Base-by-base conservation (phyloP, 2,329 filamentous ascomycete species). In the Magnaporthiopsis rhizophila region DNA sequence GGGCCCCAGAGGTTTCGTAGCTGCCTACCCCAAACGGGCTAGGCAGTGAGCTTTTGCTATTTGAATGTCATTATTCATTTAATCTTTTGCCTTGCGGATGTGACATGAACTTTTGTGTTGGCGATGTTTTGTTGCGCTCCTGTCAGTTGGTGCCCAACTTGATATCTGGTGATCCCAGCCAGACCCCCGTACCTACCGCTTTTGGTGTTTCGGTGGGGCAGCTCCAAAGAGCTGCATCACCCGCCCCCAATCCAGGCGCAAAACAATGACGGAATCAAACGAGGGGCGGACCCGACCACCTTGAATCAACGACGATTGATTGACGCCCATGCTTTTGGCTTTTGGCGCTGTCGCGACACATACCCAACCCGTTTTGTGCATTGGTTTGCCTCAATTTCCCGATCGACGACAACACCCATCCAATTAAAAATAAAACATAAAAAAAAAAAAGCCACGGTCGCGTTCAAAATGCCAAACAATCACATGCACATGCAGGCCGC, bases 401-500 rank as follows among this genome's bases (percentile, higher is more conserved):
- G 3, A 1, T 36, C 9, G 34, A 2, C 34, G 13, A 38, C 45
- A 13, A 24, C 18, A 9, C 38, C 12, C 15, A 6, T 15, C 30
- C 30, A 30, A 30, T 5, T 30, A 30, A 30, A 30, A 30, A 36
- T 12, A 36, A 36, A 36, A 36, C 26, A 26, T 26, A 26, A 26
- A 26, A 26, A 26, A 26, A 26, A 26, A 34, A 50, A 50, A n/a
- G 3, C 4, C 45, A 24, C 21, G 38, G 15, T 24, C 21, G 21
- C 45, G 9, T 53, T 6, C 45, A 28, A 58, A 38, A 60, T 59
- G 36, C 36, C 45, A 26, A 59, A 15, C 28, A 59, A 9, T 30
- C 57, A 15, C 45, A 65, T 21, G 64, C 58, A 15, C 45, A 65
- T 21, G 64, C 58, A 21, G 58, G 64, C 3, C 12, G 65, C 62